Evolutionary conservation across 768 basidiomycete species (phyloP).

Genomic region (Mycena metata): DNA sequence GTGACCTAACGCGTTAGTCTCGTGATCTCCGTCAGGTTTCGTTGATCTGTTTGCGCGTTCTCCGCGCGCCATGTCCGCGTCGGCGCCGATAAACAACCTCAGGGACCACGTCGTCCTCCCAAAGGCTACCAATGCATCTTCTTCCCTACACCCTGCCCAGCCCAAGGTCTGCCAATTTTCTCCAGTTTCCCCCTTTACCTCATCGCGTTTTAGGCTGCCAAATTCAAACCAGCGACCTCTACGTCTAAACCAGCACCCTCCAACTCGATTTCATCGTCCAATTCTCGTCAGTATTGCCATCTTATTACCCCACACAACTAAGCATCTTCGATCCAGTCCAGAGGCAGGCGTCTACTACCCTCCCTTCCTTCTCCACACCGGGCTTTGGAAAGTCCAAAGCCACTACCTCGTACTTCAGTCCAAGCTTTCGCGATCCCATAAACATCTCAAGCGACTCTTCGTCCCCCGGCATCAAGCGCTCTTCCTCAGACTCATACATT

Average conservation of each 20-base stretch:
- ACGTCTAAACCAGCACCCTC: conserved; percentile 59
- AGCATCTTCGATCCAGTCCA: conserved; percentile 37
- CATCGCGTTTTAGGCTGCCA: conserved; percentile 39
- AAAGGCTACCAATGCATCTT: conserved; percentile 30
- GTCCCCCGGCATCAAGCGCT: conserved; percentile 54
- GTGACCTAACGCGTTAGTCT: not conserved
- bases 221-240: conserved; percentile 63
- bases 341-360: conserved; percentile 41
- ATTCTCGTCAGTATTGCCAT: not conserved
- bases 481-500: conserved; percentile 56
- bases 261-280: conserved; percentile 20
- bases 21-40: not conserved
- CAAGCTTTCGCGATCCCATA: conserved; percentile 38
- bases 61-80: conserved; percentile 26
- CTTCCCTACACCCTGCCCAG: conserved; percentile 23
- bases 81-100: conserved; percentile 52
- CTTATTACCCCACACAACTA: not conserved
- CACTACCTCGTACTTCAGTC: conserved; percentile 20
- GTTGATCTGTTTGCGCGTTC: not conserved
- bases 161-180: conserved; percentile 39
- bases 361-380: conserved; percentile 62
- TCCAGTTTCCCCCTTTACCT: not conserved
- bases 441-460: conserved; percentile 56
- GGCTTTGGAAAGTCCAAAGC: conserved; percentile 53
- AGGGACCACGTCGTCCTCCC: conserved; percentile 52